Conservation (phyloP, 192 early-diverging fungal genomes). For the Nowakowskiella sp. region DNA sequence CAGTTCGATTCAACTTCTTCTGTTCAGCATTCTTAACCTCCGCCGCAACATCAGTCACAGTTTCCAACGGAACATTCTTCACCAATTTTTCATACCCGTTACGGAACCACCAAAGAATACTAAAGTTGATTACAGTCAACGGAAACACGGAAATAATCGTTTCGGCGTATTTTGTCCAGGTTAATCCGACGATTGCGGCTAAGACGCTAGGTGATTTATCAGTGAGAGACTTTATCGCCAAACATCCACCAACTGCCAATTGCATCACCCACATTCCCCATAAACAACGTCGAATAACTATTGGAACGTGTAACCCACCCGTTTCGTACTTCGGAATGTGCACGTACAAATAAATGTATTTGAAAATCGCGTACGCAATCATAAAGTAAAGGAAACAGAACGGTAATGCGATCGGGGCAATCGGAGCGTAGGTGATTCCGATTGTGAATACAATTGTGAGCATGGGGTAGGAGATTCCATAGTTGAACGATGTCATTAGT, state of each 20-base stretch:
- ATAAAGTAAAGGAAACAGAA: slow-evolving; percentile 41
- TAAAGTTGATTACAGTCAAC: slow-evolving; percentile 27
- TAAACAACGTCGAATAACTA: slow-evolving; percentile 40
- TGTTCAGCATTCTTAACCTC: slow-evolving; percentile 6
- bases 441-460: slow-evolving; percentile 44
- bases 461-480: slow-evolving; percentile 40
- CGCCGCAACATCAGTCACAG: slow-evolving; percentile 32
- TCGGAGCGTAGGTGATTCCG: slow-evolving; percentile 37
- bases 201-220: neutral
- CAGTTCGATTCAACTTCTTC: neutral
- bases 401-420: slow-evolving; percentile 41
- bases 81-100: slow-evolving; percentile 43
- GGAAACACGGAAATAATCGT: slow-evolving; percentile 41
- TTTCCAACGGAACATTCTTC: slow-evolving; percentile 32
- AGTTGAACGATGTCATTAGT: slow-evolving; percentile 41
- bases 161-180: slow-evolving; percentile 6
- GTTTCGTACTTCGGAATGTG: slow-evolving; percentile 48
- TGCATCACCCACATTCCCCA: slow-evolving; percentile 43
- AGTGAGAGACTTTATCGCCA: slow-evolving; percentile 35
- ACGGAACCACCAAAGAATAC: slow-evolving; percentile 33
- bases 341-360: slow-evolving; percentile 45
- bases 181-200: neutral
- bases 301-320: slow-evolving; percentile 29
- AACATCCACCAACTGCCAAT: slow-evolving; percentile 42
- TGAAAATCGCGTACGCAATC: slow-evolving; percentile 20